Base-by-base conservation (phyloP, 257 asterid species). In the Linderniella brevidens region DNA sequence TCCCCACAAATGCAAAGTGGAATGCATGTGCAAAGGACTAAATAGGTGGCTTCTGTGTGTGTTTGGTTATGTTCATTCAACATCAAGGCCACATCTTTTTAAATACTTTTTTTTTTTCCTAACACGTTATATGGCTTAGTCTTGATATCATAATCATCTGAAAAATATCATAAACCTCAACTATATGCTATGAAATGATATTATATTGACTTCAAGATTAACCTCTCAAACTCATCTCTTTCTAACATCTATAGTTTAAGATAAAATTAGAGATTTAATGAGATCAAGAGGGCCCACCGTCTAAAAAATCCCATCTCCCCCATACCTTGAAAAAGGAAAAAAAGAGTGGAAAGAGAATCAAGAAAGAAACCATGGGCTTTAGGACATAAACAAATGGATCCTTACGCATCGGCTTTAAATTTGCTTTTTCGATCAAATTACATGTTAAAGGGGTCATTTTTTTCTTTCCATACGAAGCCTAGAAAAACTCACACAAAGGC, bases 331-430 rank as follows among this genome's bases (percentile, higher is more conserved):
- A 25, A 25, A 25, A 6, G 32, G 6, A 25, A 25, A 25, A 25
- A 25, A 25, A 25, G 32, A 6, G 32, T 25, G 32, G 32, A 46
- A 62, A 55, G 49, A 59, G 51, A 56, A 54, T 64, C 48, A 13
- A 35, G 48, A 42, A 56, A 70, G 32, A 25, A 25, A 25, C 29
- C 55, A 67, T 64, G 69, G 59, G 52, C 38, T 36, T n/a, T 25
- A 25, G 4, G 32, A 56, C 58, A 55, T 25, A 60, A 47, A 35
- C 68, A 69, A 76, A 75, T 17, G n/a, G n/a, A n/a, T n/a, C n/a
- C n/a, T n/a, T n/a, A n/a, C n/a, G 61, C 52, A 41, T 18, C 64
- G 56, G 50, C 85, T 76, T 76, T 76, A 62, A 54, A n/a, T 56
- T 70, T 61, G 51, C 57, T 62, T 70, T n/a, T 66, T 54, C 15